Evolutionary conservation across 176 grass and related monocot genomes (phyloP).

Genomic region (Eragrostis curvula): DNA sequence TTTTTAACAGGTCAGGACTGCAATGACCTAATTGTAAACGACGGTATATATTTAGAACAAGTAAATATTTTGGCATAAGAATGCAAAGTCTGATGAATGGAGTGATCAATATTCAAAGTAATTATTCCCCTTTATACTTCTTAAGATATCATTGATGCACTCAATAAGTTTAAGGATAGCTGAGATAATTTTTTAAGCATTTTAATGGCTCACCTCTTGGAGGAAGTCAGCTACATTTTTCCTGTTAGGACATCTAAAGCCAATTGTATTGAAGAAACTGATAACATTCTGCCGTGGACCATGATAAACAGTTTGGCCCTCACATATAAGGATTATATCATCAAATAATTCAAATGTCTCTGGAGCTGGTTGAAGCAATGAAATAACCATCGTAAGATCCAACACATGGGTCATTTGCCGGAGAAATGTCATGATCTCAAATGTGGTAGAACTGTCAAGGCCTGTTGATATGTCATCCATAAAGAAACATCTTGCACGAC

Average conservation of each 20-base stretch:
- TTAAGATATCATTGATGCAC: no score
- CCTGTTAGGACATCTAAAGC: slow-evolving; percentile 86
- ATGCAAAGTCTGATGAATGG: no score
- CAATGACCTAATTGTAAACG: no score
- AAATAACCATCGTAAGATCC: slow-evolving; percentile 88
- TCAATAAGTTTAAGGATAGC: background rate
- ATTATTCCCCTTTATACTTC: no score
- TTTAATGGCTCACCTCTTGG: slow-evolving; percentile 68
- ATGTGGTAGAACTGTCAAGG: slow-evolving; percentile 91
- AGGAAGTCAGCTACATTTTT: slow-evolving; percentile 91
- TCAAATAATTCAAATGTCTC: slow-evolving; percentile 95
- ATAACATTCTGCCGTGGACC: slow-evolving; percentile 77
- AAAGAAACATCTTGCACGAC: slow-evolving; percentile 84
- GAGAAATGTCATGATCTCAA: slow-evolving; percentile 78
- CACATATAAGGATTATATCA: slow-evolving; percentile 84
- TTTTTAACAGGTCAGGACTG: no score
- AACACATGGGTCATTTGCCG: slow-evolving; percentile 77
- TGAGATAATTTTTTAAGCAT: background rate
- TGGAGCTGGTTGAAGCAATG: slow-evolving; percentile 85
- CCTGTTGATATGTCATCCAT: slow-evolving; percentile 98
- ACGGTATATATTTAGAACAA: no score
- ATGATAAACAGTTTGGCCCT: slow-evolving; percentile 86
- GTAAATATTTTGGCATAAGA: no score
- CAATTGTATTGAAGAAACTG: slow-evolving; percentile 71
- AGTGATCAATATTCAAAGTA: background rate